A percentile compares a stretch with the other conserved stretches of the same genome.
These are phyloP conservation scores for Trichomonas tenax DNA, from an alignment of 208 protist species.

Conservation along the genomic window DNA sequence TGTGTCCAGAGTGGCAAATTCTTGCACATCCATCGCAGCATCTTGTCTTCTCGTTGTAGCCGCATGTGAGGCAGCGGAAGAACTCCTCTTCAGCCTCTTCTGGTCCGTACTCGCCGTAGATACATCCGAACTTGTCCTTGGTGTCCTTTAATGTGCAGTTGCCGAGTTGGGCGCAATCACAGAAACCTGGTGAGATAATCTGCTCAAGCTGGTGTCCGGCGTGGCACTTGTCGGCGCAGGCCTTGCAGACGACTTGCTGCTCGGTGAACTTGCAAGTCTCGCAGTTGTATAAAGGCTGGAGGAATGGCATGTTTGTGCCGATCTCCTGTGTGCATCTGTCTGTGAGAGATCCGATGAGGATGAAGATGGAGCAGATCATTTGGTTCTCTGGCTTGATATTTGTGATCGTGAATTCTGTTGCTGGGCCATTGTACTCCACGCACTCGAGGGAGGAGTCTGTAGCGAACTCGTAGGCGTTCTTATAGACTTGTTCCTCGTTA, in stretches of 20 bases:
- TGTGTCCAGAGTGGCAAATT: background rate
- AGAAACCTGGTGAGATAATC: background rate
- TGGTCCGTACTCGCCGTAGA: background rate
- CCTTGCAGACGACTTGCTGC: background rate
- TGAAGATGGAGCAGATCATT: background rate
- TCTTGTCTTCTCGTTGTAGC: background rate
- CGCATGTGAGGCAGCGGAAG: background rate
- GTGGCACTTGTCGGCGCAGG: background rate
- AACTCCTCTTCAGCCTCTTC: background rate
- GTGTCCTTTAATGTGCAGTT: background rate
- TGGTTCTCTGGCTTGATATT: background rate
- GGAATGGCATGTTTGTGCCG: background rate
- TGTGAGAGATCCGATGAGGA: background rate
- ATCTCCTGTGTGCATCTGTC: background rate
- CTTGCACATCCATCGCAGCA: background rate
- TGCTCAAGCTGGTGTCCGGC: background rate
- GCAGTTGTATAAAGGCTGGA: background rate
- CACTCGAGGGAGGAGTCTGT: background rate
- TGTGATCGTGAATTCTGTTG: background rate
- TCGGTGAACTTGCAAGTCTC: background rate
- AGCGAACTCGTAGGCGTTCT: background rate
- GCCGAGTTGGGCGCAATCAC: background rate
- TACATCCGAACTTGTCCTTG: background rate
- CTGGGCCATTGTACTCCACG: background rate
- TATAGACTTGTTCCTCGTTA: background rate